Base-by-base conservation (phyloP, 148 eudicot species). In the Cornus florida region DNA sequence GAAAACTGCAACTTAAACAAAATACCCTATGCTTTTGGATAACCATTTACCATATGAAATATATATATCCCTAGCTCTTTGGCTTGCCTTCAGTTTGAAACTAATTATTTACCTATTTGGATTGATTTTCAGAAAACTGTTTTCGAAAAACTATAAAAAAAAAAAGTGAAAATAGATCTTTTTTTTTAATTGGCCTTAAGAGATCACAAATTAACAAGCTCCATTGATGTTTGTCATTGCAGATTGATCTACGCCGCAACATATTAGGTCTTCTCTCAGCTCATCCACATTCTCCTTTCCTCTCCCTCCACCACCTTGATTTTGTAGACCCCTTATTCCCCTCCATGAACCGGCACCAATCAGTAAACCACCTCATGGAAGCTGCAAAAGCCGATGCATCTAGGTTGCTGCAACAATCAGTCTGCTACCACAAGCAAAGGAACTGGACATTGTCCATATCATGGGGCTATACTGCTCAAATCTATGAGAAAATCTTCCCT, bases 251-350 rank as follows among this genome's bases (percentile, higher is more conserved):
- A 33, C 87, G 23, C 6, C 53, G 74, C n/a, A 90, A 90, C 74
- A 62, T 88, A 82, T 87, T 84, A 41, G 91, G 93, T n/a, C 78
- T 71, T 17, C 75, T 90, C 69, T 84, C 93, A 81, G 60, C 91
- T 24, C 93, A 85, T 60, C 91, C 90, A 20, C 91, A 87, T 79
- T 41, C 89, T 3, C 88, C 89, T 23, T 57, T 81, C 31, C 0
- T 90, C 19, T 90, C 93, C 32, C 86, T 90, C 56, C 93, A 90
- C 83, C 93, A 90, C 82, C 79, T 83, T 0, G 90, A 90, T 28
- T 10, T 35, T 7, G 81, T 85, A 1, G 77, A 87, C 33, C 91
- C 93, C 2, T 71, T 90, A 67, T 90, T 87, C 77, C 91, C 90
- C 31, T 68, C 43, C 77, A 81, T 84, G 88, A 70, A 70, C 67